Base-by-base conservation (phyloP, 495 filamentous ascomycete species). In the Xylaria intraflava region DNA sequence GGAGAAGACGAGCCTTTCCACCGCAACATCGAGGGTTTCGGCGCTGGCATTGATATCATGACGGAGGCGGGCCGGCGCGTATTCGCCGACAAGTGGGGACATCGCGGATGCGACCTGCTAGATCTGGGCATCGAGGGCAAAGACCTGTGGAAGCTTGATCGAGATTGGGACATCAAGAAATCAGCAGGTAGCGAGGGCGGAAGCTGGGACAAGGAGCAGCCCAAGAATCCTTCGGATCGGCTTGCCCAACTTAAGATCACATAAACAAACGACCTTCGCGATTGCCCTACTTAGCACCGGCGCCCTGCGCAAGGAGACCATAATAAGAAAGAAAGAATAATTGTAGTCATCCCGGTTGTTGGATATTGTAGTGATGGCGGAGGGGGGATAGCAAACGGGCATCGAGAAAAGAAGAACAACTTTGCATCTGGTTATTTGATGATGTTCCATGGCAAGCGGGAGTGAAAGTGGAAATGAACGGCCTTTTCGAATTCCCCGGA, bases 1-100 rank as follows among this genome's bases (percentile, higher is more conserved):
- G 82, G 81, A 0, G 56, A 77, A 44, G 78, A 74, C 7, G 82
- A 85, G 54, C 79, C 82, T 16, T 83, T 76, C 47, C 81, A 78
- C 52, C 55, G 76, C 16, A 76, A 82, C 46, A 49, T 72, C 0
- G 72, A 72, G 16, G 81, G 79, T 14, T 83, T 84, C 55, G 70
- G 75, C 22, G 62, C 55, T 3, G 78, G 73, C 4, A 55, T 82
- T 2, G 41, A 58, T 43, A 76, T 73, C 63, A 69, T 72, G 59
- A 74, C 77, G 40, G 73, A 82, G 23, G 64, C 71, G 12, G 80
- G 80, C 2, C 60, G 73, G 26, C 55, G 53, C 6, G 72, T 83
- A 14, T 82, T 76, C 54, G 69, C 66, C 0, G 73, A 78, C 58
- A 83, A 83, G 59, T 83, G 80, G 80, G 80, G 70, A 5, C 69